These are phyloP conservation scores for Vitis riparia DNA, from an alignment of 164 flowering plant species.

Conservation along the genomic window DNA sequence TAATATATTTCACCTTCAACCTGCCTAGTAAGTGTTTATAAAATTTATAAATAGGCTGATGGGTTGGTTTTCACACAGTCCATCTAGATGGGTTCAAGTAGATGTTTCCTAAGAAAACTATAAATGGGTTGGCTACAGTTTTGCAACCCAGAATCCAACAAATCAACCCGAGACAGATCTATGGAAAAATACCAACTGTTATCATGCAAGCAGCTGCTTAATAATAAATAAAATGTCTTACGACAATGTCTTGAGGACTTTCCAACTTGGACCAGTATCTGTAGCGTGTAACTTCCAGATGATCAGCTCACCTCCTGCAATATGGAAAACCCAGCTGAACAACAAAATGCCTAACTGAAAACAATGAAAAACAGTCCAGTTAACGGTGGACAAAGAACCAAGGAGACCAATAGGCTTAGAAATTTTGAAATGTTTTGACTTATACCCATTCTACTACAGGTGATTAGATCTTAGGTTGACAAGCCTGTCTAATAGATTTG, in stretches of 20 bases:
- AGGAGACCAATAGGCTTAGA: no score
- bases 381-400: background rate
- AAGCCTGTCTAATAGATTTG: no score
- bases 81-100: no score
- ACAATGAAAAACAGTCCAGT: background rate
- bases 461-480: no score
- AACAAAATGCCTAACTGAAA: background rate
- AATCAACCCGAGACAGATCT: background rate
- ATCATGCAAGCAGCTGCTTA: constrained; percentile 7
- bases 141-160: background rate
- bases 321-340: constrained; percentile 8
- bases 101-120: no score
- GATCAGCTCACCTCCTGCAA: constrained; percentile 85
- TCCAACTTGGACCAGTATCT: constrained; percentile 83
- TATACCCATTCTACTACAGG: no score
- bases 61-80: no score
- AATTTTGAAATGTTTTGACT: no score
- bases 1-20: no score
- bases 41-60: no score
- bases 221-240: constrained; percentile 35
- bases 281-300: constrained; percentile 73
- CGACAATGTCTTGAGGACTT: constrained; percentile 80
- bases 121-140: no score
- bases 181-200: background rate
- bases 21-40: no score